These are phyloP conservation scores for Haplosporangium sp. DNA, from an alignment of 371 early-diverging fungal species.

Conservation along the genomic window DNA sequence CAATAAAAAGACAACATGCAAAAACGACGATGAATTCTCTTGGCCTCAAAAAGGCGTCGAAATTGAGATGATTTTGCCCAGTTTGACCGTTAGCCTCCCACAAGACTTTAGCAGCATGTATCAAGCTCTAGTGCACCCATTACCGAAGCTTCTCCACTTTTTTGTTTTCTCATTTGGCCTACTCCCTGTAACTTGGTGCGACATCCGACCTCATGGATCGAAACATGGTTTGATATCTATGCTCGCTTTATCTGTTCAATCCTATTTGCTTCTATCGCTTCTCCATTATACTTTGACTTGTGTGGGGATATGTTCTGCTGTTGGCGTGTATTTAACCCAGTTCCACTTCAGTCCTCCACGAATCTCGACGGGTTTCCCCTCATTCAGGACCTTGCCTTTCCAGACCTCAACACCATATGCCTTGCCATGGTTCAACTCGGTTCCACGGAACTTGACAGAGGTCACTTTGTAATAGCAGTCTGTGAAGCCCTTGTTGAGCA, in stretches of 20 bases:
- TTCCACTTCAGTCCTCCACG: constrained; percentile 56
- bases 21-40: no score
- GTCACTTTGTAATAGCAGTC: constrained; percentile 57
- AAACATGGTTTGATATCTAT: no score
- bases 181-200: no score
- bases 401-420: constrained; percentile 55
- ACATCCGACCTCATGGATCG: no score
- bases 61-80: no score
- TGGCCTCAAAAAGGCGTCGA: no score
- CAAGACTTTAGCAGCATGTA: no score
- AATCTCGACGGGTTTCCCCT: constrained; percentile 55
- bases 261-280: not conserved
- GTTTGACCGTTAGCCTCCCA: no score
- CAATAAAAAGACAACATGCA: no score
- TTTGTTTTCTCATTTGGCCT: no score
- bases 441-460: constrained; percentile 40
- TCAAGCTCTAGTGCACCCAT: no score
- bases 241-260: not conserved
- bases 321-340: constrained; percentile 55
- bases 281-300: constrained; percentile 26
- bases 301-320: constrained; percentile 43
- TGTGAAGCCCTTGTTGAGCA: constrained; percentile 50
- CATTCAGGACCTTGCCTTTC: constrained; percentile 55
- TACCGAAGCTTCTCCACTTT: no score
- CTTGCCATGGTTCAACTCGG: constrained; percentile 50